Evolutionary conservation across 768 basidiomycete genomes (phyloP), one percentile per base, ranked within the genome.

Genomic region (Antrodiella citrinella): DNA sequence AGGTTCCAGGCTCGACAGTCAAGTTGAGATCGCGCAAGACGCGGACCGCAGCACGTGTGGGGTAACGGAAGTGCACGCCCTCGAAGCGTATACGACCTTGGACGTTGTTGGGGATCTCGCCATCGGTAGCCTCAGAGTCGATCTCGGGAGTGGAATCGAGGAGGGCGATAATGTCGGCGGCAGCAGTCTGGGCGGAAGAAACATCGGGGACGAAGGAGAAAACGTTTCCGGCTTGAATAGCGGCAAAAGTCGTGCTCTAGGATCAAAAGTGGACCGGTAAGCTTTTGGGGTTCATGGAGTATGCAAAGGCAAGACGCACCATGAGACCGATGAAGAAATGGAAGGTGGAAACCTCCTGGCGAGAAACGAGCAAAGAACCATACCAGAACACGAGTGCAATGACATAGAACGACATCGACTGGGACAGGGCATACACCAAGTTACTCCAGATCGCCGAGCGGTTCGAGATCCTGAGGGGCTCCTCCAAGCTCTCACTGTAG

Each of bases 181-280:
- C 89, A 1, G 91, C 86, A 22, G 83, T 75, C 57, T 83, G 82
- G 20, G 93, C 92, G 1, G 87, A 86, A 1, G 87, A 90, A 47
- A 91, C 75, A 62, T 95, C 92, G 39, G 93, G 91, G 1, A 94
- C 91, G 61, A 90, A 88, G 4, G 78, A 73, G 66, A 89, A 89
- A 38, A 87, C 77, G 56, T 85, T 90, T 48, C 90, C 90, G 42
- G 91, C 92, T 69, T 94, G 90, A 49, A 92, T 88, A 11, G 89
- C 77, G 43, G 86, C 80, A 60, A 91, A 91, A 4, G 78, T 80
- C 7, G 83, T 79, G 56, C 76, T 77, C 87, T 89, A 57, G 0
- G 41, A 53, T 48, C n/a, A n/a, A n/a, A n/a, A n/a, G n/a, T n/a
- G n/a, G n/a, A n/a, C 51, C 44, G 45, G 26, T 9, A 3, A 48